These are phyloP conservation scores for Komagataella kurtzmanii DNA, from an alignment of 805 yeast species.

Conservation along the genomic window DNA sequence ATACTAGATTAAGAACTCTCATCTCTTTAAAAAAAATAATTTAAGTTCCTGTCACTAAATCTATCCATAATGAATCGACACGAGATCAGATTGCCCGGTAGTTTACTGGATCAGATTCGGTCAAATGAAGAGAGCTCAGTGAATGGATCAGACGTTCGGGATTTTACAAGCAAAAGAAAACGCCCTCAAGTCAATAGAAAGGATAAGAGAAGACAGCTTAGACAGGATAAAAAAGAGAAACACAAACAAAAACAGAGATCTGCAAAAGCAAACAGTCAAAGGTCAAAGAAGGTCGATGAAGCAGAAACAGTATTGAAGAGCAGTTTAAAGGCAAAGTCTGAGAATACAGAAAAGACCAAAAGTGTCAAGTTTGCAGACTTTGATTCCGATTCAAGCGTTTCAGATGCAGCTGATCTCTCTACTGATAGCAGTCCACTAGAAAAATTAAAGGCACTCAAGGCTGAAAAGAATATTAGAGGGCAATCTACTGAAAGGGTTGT, in stretches of 20 bases:
- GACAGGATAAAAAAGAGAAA: conserved; percentile 20
- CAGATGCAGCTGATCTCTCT: conserved; percentile 4
- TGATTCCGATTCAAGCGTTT: conserved; percentile 3
- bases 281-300: background rate
- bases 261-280: background rate
- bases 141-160: conserved; percentile 19
- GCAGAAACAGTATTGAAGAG: background rate
- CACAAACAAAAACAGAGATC: conserved; percentile 1
- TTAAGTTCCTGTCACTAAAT: background rate
- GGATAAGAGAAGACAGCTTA: conserved; percentile 23
- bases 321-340: background rate
- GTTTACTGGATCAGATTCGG: conserved; percentile 25
- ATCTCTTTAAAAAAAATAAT: too few relatives aligned
- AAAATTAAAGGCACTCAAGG: conserved; percentile 13
- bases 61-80: conserved; percentile 8
- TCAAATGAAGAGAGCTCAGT: conserved; percentile 19
- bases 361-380: conserved; percentile 5
- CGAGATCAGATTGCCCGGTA: conserved; percentile 28
- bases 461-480: conserved; percentile 6
- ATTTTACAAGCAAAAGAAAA: conserved; percentile 13
- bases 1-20: background rate
- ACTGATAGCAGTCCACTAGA: conserved; percentile 11
- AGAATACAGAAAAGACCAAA: conserved; percentile 6
- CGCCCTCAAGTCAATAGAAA: conserved; percentile 16
- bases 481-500: conserved; percentile 14